Conservation (phyloP, 257 asterid species). For the Nicotiana sylvestris region DNA sequence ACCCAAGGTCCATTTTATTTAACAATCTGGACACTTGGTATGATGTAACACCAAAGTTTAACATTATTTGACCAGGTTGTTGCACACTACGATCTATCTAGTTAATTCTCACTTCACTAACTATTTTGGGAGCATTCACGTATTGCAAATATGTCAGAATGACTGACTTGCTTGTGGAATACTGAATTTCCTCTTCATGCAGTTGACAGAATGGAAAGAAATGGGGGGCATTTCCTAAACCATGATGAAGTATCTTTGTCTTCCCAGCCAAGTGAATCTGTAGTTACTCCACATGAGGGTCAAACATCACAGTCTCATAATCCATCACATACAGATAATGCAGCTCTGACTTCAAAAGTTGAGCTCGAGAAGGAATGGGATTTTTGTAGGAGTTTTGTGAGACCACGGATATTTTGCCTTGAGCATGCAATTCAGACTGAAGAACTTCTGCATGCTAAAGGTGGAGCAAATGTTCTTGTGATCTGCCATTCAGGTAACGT, state of each 20-base stretch:
- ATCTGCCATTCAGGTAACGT: conserved; percentile 92
- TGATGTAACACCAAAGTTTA: not conserved
- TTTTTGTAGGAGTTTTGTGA: conserved; percentile 32
- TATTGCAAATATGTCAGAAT: not conserved
- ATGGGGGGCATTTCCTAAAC: conserved; percentile 19
- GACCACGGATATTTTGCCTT: conserved; percentile 83
- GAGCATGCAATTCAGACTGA: conserved; percentile 93
- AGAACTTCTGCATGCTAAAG: conserved; percentile 52
- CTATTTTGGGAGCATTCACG: not conserved
- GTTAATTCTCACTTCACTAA: not conserved
- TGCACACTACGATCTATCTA: not conserved
- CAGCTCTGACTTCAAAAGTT: conserved; percentile 27
- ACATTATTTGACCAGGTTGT: conserved; percentile 1
- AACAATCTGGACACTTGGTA: not conserved
- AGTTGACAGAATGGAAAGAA: conserved; percentile 23
- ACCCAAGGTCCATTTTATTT: not conserved
- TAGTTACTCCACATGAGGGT: conserved; percentile 18
- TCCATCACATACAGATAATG: conserved; percentile 25
- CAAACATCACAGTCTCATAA: conserved; percentile 18
- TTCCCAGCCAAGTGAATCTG: conserved; percentile 27
- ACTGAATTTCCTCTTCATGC: conserved; percentile 25
- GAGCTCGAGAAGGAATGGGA: conserved; percentile 40
- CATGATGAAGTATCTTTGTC: conserved; percentile 21
- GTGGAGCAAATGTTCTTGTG: conserved; percentile 86
- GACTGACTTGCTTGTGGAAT: conserved; percentile 15